Percentiles rank a stretch among this genome's conserved stretches.
Conservation (phyloP, 78 protist genomes). For the Dictyostelium citrinum region DNA sequence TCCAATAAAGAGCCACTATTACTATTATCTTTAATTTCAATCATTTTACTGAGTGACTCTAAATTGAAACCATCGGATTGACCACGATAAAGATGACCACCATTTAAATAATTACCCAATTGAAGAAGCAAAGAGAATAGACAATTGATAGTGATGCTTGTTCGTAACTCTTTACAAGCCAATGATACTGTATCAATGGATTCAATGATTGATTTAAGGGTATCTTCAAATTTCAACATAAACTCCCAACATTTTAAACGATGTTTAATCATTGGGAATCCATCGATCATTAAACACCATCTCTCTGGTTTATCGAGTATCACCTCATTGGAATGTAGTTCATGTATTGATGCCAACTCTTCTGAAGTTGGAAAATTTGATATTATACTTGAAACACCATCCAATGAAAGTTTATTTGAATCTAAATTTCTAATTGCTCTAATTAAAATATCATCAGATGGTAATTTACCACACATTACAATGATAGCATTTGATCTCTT, state of each 20-base stretch:
- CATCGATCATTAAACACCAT: conserved; percentile 74
- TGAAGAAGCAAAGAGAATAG: conserved; percentile 16
- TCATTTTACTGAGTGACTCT: conserved; percentile 43
- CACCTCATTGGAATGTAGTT: conserved; percentile 21
- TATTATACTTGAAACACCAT: not conserved
- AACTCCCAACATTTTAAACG: conserved; percentile 67
- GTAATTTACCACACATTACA: conserved; percentile 62
- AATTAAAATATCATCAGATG: conserved; percentile 30
- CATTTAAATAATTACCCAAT: conserved; percentile 74
- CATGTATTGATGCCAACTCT: conserved; percentile 50
- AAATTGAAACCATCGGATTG: conserved; percentile 77
- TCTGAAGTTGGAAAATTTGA: conserved; percentile 42
- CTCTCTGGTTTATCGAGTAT: conserved; percentile 69
- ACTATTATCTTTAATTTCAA: conserved; percentile 47
- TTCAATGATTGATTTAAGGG: not conserved
- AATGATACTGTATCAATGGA: conserved; percentile 2
- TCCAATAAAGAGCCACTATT: conserved; percentile 41
- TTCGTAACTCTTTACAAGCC: conserved; percentile 55
- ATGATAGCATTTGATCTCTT: conserved; percentile 64
- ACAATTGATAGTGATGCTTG: not conserved
- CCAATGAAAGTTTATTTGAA: conserved; percentile 19
- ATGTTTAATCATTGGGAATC: conserved; percentile 63
- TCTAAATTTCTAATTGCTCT: conserved; percentile 48
- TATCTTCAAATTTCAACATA: conserved; percentile 38
- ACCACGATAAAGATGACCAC: conserved; percentile 61